phyloP scores from a whole-genome alignment of 768 basidiomycete genomes.

The Kwoniella bestiolae region DNA sequence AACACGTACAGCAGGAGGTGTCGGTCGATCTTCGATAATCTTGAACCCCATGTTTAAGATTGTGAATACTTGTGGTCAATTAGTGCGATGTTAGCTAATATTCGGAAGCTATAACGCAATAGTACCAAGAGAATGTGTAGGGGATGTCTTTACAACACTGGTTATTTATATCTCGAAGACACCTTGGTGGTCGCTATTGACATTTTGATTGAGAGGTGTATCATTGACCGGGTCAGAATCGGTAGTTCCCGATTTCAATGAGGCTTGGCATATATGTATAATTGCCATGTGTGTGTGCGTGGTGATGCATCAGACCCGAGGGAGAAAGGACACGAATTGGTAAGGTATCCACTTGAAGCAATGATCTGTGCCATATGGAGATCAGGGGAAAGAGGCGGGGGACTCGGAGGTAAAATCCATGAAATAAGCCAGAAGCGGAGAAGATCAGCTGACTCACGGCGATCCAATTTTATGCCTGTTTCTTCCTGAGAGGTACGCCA shows the following conservation, averaged over 20 bases:
- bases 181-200: no score
- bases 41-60: slow-evolving; percentile 27
- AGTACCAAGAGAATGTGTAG: not conserved
- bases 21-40: slow-evolving; percentile 37
- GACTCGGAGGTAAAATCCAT: not conserved
- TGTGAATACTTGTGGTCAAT: not conserved
- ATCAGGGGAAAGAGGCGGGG: not conserved
- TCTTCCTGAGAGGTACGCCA: not conserved
- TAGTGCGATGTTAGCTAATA: not conserved
- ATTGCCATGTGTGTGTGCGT: not conserved
- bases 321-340: not conserved
- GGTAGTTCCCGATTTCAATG: not conserved
- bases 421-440: not conserved
- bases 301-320: not conserved
- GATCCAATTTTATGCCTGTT: not conserved
- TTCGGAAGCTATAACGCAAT: not conserved
- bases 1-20: slow-evolving; percentile 20
- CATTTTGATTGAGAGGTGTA: not conserved
- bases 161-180: not conserved
- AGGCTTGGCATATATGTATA: not conserved
- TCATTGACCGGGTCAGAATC: not conserved
- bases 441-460: not conserved
- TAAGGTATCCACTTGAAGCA: not conserved
- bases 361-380: not conserved
- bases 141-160: not conserved